Conservation (phyloP, 2,329 filamentous ascomycete species). For the Hymenoscyphus occultus region DNA sequence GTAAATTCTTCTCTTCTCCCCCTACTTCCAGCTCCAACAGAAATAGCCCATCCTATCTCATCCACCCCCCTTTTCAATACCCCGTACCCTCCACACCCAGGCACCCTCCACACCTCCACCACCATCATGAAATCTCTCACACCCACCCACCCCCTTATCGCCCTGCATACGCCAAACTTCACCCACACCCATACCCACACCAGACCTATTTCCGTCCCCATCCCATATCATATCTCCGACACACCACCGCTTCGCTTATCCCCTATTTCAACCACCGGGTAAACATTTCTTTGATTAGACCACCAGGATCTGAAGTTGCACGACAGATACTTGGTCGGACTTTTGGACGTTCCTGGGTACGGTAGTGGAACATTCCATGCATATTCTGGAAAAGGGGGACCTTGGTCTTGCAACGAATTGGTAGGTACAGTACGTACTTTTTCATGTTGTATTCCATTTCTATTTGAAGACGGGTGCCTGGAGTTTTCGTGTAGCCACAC, state of each 20-base stretch:
- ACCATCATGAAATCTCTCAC: neutral
- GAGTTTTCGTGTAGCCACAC: neutral
- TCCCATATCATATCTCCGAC: constrained; percentile 1
- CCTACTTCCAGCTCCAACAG: no score
- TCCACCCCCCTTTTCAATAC: no score
- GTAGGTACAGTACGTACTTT: neutral
- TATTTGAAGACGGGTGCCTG: neutral
- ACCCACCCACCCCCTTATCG: neutral
- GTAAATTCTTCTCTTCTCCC: no score
- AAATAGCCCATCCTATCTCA: no score
- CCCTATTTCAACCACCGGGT: neutral
- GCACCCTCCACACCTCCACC: no score
- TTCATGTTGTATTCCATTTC: neutral
- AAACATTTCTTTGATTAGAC: neutral
- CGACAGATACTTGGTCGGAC: neutral
- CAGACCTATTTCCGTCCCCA: neutral
- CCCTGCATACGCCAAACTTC: neutral
- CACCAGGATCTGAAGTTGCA: neutral
- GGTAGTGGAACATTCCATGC: constrained; percentile 2
- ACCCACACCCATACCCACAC: neutral
- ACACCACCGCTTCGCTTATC: neutral
- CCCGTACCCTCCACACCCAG: no score
- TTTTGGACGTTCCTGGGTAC: neutral
- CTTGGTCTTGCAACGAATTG: neutral
- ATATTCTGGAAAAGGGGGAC: neutral